phyloP scores from a whole-genome alignment of 495 filamentous ascomycete genomes.

The Friedmanniomyces endolithicus region DNA sequence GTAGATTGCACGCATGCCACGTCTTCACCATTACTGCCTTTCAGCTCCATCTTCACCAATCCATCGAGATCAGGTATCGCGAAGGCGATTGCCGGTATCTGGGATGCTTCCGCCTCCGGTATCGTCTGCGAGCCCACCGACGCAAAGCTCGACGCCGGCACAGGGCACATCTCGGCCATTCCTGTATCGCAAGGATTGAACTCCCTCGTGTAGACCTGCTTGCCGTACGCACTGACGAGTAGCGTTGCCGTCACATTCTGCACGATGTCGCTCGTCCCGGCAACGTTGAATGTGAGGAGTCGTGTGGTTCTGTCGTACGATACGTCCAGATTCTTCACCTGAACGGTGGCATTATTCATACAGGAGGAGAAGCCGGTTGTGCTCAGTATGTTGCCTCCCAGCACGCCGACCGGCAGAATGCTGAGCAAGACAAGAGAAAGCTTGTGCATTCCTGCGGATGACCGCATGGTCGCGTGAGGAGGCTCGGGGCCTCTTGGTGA shows the following conservation, averaged over 20 bases:
- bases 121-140: constrained; percentile 59
- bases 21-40: constrained; percentile 44
- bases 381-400: constrained; percentile 59
- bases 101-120: constrained; percentile 51
- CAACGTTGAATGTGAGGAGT: constrained; percentile 67
- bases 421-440: constrained; percentile 26
- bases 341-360: constrained; percentile 49
- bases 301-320: constrained; percentile 63
- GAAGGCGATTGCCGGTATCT: constrained; percentile 87
- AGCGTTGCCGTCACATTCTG: constrained; percentile 76
- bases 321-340: constrained; percentile 62
- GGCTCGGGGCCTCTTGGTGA: background rate
- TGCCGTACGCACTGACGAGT: constrained; percentile 76
- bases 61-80: constrained; percentile 83
- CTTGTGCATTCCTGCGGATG: background rate
- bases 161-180: constrained; percentile 69
- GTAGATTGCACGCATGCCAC: constrained; percentile 75
- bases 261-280: constrained; percentile 56
- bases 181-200: constrained; percentile 79
- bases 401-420: constrained; percentile 33
- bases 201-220: constrained; percentile 59
- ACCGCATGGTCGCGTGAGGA: constrained; percentile 15
- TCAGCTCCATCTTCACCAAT: constrained; percentile 65
- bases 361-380: constrained; percentile 74
- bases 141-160: constrained; percentile 60